Conservation (phyloP, 78 protist species). For the Chrysochromulina tobinii region DNA sequence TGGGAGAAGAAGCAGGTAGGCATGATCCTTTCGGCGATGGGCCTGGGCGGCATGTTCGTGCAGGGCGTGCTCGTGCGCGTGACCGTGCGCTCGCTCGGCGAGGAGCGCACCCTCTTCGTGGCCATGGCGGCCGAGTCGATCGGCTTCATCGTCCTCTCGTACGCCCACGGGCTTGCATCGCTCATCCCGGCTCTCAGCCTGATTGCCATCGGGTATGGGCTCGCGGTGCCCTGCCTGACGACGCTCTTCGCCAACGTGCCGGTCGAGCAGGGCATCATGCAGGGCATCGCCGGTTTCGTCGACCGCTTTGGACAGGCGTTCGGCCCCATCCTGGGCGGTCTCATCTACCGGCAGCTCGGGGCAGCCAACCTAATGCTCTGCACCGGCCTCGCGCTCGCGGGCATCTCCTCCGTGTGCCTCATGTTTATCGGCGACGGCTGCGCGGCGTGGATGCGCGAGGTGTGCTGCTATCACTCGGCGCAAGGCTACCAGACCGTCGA, state of each 20-base stretch:
- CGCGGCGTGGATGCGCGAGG: too few species aligned
- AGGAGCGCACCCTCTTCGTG: not conserved
- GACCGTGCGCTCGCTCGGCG: not conserved
- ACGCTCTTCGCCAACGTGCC: constrained; percentile 12
- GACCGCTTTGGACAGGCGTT: constrained; percentile 1
- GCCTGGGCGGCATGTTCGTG: not conserved
- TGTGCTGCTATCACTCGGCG: not conserved
- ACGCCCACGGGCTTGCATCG: too few species aligned
- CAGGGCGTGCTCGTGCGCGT: constrained; percentile 22
- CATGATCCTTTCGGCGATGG: not conserved
- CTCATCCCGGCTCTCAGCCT: not conserved
- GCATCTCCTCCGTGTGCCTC: not conserved
- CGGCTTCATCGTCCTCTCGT: not conserved
- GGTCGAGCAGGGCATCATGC: constrained; percentile 5
- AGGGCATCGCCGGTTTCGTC: not conserved
- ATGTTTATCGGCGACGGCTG: not conserved
- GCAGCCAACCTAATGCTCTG: not conserved
- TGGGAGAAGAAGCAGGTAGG: not conserved
- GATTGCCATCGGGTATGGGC: not conserved
- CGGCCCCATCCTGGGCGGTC: not conserved
- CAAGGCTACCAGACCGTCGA: too few species aligned
- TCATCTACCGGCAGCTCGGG: not conserved
- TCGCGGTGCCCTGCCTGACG: not conserved
- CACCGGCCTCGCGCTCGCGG: not conserved
- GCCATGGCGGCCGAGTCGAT: not conserved